phyloP scores from a whole-genome alignment of 2,329 filamentous ascomycete species.

The Pyricularia sp. region DNA sequence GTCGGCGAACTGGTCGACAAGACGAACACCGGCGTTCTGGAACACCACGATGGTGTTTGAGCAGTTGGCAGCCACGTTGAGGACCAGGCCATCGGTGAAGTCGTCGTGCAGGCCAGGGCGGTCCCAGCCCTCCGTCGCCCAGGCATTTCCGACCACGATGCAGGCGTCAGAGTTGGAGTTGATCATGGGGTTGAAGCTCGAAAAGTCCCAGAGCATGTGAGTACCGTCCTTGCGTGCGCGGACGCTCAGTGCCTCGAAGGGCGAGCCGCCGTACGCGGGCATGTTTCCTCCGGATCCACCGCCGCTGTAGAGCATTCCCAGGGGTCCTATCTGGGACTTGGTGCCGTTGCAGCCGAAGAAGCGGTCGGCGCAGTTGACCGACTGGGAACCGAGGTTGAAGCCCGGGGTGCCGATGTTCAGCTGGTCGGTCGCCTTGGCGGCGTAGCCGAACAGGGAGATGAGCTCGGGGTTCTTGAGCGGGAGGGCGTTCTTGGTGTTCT shows the following conservation, averaged over 20 bases:
- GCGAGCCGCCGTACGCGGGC: slow-evolving; percentile 30
- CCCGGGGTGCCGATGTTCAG: slow-evolving; percentile 56
- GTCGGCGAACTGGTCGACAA: slow-evolving; percentile 40
- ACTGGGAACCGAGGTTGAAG: slow-evolving; percentile 47
- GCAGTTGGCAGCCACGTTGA: slow-evolving; percentile 38
- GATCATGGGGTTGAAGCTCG: neutral
- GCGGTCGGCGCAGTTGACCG: slow-evolving; percentile 23
- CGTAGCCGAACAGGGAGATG: slow-evolving; percentile 50
- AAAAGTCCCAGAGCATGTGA: slow-evolving; percentile 43
- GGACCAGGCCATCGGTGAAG: slow-evolving; percentile 38
- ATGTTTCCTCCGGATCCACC: slow-evolving; percentile 40
- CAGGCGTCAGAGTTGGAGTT: slow-evolving; percentile 40
- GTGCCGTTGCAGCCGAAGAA: slow-evolving; percentile 37
- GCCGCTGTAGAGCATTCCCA: slow-evolving; percentile 40
- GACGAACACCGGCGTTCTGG: slow-evolving; percentile 37
- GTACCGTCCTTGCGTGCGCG: slow-evolving; percentile 45
- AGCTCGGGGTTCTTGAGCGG: slow-evolving; percentile 48
- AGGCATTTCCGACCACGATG: slow-evolving; percentile 45
- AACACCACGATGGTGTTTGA: slow-evolving; percentile 39
- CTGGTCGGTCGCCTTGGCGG: slow-evolving; percentile 36
- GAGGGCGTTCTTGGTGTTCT: slow-evolving; percentile 56
- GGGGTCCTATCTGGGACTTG: slow-evolving; percentile 27
- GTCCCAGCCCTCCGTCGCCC: slow-evolving; percentile 55
- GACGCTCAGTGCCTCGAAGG: slow-evolving; percentile 23
- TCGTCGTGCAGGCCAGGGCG: slow-evolving; percentile 50